Conservation (phyloP, 768 basidiomycete genomes). For the Naematelia encephala region DNA sequence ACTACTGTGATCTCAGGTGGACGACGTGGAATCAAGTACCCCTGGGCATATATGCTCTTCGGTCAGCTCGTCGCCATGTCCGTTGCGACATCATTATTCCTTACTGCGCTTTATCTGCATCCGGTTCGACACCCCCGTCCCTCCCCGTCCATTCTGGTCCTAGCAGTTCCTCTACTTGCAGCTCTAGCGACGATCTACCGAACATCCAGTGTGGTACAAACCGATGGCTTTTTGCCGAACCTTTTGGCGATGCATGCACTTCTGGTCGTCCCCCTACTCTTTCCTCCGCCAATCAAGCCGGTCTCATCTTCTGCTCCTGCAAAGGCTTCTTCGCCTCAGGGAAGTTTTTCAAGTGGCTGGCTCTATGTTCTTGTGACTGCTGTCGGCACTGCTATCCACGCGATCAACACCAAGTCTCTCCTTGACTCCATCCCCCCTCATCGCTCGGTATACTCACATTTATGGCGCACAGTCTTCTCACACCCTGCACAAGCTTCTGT, state of each 20-base stretch:
- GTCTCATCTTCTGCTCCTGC: not conserved
- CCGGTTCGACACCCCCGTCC: conserved; percentile 12
- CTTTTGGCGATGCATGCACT: conserved; percentile 63
- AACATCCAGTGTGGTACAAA: conserved; percentile 54
- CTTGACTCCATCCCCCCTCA: conserved; percentile 21
- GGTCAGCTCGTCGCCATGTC: conserved; percentile 70
- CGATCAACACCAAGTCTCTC: conserved; percentile 45
- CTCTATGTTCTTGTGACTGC: conserved; percentile 53
- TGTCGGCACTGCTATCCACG: conserved; percentile 50
- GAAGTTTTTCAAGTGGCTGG: no score
- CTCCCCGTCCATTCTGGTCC: conserved; percentile 2
- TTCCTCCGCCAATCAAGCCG: conserved; percentile 5
- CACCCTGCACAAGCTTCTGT: conserved; percentile 67
- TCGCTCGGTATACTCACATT: conserved; percentile 5
- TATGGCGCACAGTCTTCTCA: conserved; percentile 31
- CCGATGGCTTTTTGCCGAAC: conserved; percentile 58
- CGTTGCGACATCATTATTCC: conserved; percentile 65
- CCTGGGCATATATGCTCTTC: conserved; percentile 69
- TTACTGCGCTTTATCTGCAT: conserved; percentile 56
- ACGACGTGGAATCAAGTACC: conserved; percentile 54
- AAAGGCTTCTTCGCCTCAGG: no score
- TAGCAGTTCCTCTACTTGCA: conserved; percentile 50
- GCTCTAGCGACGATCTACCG: conserved; percentile 55
- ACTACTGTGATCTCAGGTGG: conserved; percentile 46
- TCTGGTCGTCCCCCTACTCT: conserved; percentile 58